Evolutionary conservation across 2,329 filamentous ascomycete species (phyloP), one percentile per base, ranked within the genome.

Genomic region (Leptographium flavum): DNA sequence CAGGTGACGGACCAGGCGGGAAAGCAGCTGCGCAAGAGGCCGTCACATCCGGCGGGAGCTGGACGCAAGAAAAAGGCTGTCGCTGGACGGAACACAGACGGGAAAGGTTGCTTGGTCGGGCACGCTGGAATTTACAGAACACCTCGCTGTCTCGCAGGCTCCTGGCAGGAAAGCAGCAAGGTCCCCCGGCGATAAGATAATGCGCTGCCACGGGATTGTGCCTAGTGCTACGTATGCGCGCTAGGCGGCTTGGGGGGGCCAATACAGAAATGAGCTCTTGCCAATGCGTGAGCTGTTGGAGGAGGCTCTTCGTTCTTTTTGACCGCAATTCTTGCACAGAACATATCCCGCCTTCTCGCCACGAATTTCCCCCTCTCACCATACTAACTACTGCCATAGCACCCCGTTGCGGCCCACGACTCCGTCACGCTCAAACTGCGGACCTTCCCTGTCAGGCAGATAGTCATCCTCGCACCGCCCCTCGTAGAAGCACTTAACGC

Each of bases 161-260:
- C n/a, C n/a, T 11, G 27, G 27, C 27, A 33, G n/a, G 31, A 21
- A 21, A 32, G 39, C 27, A 41, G 19, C 19, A 39, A 39, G 27
- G 27, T 19, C 39, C 39, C 39, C 14, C 22, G 25, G 21, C 35
- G 46, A 50, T 50, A 43, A 48, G 48, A 50, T 50, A 48, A 41
- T n/a, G n/a, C n/a, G n/a, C n/a, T n/a, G n/a, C n/a, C n/a, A n/a
- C n/a, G n/a, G n/a, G n/a, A n/a, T n/a, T n/a, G n/a, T n/a, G 38
- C 5, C 39, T 19, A 19, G 25, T 11, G 28, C 11, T 39, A 45
- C 46, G 46, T 48, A 42, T 43, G 42, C 35, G 32, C 38, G 42
- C 49, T 45, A 47, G 35, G 44, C 39, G 3, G 14, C n/a, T 46
- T 22, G 13, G 33, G 22, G 15, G 22, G 19, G 10, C 6, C 15